phyloP scores from a whole-genome alignment of 768 basidiomycete genomes.

The Mycena haematopus region DNA sequence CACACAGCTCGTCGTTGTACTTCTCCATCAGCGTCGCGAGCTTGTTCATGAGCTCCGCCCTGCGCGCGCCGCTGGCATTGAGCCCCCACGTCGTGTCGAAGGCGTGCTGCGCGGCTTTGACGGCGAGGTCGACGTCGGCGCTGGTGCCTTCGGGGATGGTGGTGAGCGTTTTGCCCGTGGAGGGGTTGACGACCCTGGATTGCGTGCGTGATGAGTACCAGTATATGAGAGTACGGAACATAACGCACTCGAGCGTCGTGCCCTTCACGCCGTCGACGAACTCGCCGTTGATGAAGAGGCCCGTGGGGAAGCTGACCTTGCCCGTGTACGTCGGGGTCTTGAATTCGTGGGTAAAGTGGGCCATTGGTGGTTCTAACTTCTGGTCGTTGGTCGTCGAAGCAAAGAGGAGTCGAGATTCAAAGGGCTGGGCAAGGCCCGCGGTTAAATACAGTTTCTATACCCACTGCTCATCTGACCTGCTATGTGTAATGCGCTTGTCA shows the following conservation, averaged over 20 bases:
- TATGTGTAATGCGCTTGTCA: too few relatives aligned
- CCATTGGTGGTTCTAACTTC: too few relatives aligned
- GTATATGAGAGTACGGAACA: too few relatives aligned
- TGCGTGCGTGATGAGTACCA: too few relatives aligned
- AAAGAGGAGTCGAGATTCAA: too few relatives aligned
- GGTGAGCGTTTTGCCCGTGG: conserved; percentile 63
- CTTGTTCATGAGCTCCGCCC: conserved; percentile 58
- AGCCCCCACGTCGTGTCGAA: conserved; percentile 69
- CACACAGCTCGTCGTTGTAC: conserved; percentile 63
- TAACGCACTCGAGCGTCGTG: conserved; percentile 45
- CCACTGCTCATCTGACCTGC: too few relatives aligned
- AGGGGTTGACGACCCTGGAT: conserved; percentile 68
- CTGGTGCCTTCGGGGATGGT: conserved; percentile 58
- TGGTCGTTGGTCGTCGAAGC: too few relatives aligned
- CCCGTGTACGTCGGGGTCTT: conserved; percentile 63
- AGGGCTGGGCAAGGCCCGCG: too few relatives aligned
- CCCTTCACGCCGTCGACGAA: conserved; percentile 61
- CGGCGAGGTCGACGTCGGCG: conserved; percentile 72
- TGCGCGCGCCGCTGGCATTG: conserved; percentile 50
- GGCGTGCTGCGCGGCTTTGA: conserved; percentile 63
- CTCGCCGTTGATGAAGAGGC: conserved; percentile 77
- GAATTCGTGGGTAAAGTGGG: conserved; percentile 56
- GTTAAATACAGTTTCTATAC: too few relatives aligned
- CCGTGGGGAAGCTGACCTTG: conserved; percentile 63
- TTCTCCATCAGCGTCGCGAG: conserved; percentile 64